Evolutionary conservation across 768 basidiomycete species (phyloP), one percentile per base, ranked within the genome.

Genomic region (Rickenella mellea): DNA sequence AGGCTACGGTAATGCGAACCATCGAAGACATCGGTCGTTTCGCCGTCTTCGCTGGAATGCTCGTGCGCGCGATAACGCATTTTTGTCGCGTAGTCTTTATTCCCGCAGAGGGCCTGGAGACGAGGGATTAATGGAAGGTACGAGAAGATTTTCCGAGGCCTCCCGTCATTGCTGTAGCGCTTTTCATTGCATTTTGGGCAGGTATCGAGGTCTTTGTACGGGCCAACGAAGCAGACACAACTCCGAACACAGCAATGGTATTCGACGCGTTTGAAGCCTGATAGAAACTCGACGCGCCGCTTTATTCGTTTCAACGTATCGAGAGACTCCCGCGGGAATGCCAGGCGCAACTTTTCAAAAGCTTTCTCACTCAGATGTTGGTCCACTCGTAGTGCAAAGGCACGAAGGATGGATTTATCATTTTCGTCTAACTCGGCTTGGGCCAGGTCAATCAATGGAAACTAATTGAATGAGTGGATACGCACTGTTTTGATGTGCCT

Each of bases 191-290:
- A 59, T 38, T 43, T 46, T 1, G 47, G 49, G 30, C 57, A 58
- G 10, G 4, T 8, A 2, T 39, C 20, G 2, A 40, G 33, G 6
- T 44, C 43, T 2, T 37, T 21, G 24, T 36, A 45, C 1, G 41
- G 25, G 0, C 55, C 55, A 11, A 44, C 41, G 30, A 48, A 59
- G n/a, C 33, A 35, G 27, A 41, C 44, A 41, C 57, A 59, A 1
- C 49, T 53, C 27, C 55, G 48, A 10, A 33, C 19, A 30, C 57
- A 59, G 36, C 54, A 54, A 29, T 59, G 40, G 39, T 51, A 52
- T 2, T 28, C 3, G 6, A 26, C 19, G 19, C 46, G 46, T 7
- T 42, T 29, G 7, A 57, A 21, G 2, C 48, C 52, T 11, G 54
- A 51, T 11, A 55, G 46, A 17, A 30, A 21, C 2, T 43, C 39